Evolutionary conservation across 805 yeast species (phyloP), one percentile per base, ranked within the genome.

Genomic region (Citeromyces matritensis): DNA sequence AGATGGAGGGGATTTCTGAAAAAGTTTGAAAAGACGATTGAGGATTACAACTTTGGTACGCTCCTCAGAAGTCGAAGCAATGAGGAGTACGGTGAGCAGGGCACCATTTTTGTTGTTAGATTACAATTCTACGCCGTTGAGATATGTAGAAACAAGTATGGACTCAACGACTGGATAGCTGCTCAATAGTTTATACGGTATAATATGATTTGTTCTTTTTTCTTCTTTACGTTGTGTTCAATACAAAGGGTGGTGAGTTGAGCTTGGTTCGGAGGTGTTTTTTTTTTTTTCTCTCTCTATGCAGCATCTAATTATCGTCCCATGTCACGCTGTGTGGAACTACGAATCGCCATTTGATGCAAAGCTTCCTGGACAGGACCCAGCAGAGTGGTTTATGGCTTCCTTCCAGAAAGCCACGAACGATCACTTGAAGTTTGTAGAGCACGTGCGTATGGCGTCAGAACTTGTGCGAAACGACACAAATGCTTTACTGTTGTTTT

Each of bases 41-140:
- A 80, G 39, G 97, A 91, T 57, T 91, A 69, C 60, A 91, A 91
- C 58, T 91, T 91, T 52, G 99, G 99, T 39, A 86, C 97, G 11
- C 62, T 91, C 42, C 61, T 91, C 45, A 77, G 99, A 63, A 58
- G 70, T n/a, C 73, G 70, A 40, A 53, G 80, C 24, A 52, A 57
- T 30, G 76, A 63, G 21, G 95, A 83, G 53, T 91, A 91, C 55
- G 69, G 71, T 30, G 83, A 88, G 58, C 70, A 73, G 29, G 73
- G 78, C 36, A 82, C 97, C 29, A 80, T 85, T 33, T 88, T 91
- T 44, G 95, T 65, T 8, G 91, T 88, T 36, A 76, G 97, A 60
- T 72, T 88, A 49, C 97, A 91, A 59, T 91, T 91, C 52, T 81
- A 86, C 46, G 95, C 95, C 34, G 69, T 85, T 48, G 98, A 91